Evolutionary conservation across 805 yeast species (phyloP).

Genomic region (Candida morakotiae): DNA sequence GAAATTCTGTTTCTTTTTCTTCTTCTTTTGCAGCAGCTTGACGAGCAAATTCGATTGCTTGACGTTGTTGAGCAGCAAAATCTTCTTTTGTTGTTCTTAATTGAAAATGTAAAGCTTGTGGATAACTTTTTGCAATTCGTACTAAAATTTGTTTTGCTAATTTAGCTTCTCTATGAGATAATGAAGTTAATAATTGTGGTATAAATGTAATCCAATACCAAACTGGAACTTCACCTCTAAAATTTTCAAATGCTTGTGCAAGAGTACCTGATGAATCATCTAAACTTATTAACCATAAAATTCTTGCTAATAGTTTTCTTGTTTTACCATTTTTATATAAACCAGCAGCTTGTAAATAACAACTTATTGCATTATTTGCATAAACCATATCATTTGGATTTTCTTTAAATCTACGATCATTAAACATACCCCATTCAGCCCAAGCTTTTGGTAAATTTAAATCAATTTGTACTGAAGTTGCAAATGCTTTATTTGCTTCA

Average conservation of each 20-base stretch:
- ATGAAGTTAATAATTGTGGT: conserved; percentile 85
- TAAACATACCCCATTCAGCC: conserved; percentile 99
- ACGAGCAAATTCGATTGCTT: conserved; percentile 41
- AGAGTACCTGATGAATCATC: conserved; percentile 82
- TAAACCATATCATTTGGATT: conserved; percentile 73
- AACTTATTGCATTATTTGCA: conserved; percentile 92
- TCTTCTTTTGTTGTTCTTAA: conserved; percentile 94
- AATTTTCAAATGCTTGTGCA: conserved; percentile 83
- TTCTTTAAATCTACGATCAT: conserved; percentile 82
- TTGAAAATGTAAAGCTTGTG: conserved; percentile 96
- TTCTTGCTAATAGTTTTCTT: conserved; percentile 79
- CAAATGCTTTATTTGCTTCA: conserved; percentile 96
- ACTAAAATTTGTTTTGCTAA: conserved; percentile 84
- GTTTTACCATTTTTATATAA: conserved; percentile 90
- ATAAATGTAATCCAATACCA: conserved; percentile 99
- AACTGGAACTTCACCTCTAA: conserved; percentile 94
- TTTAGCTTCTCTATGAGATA: conserved; percentile 88
- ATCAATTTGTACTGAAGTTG: conserved; percentile 96
- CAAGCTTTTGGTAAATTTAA: conserved; percentile 94
- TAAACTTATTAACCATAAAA: conserved; percentile 87
- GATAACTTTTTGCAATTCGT: conserved; percentile 92
- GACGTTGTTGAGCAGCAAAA: conserved; percentile 80
- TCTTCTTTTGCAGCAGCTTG: conserved; percentile 11
- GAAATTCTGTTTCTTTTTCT: not conserved
- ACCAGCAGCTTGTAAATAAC: conserved; percentile 97